Percentiles rank a stretch among this genome's conserved stretches.
These are phyloP conservation scores for Aspergillus sp. DNA, from an alignment of 2,329 filamentous ascomycete species.

Conservation along the genomic window DNA sequence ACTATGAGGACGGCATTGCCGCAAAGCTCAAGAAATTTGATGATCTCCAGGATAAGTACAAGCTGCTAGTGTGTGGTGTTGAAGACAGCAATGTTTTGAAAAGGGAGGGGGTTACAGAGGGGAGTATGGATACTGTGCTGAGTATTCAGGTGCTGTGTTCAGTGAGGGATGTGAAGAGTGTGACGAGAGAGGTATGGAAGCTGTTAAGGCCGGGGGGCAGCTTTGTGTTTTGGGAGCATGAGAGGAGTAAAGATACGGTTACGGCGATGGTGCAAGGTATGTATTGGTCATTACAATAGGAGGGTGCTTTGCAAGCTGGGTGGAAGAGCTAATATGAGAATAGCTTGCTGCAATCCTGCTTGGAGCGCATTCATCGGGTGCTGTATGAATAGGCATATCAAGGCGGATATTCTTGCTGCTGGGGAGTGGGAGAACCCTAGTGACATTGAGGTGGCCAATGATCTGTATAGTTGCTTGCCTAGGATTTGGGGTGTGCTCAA, in stretches of 20 bases:
- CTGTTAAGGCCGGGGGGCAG: slow-evolving; percentile 40
- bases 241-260: slow-evolving; percentile 10
- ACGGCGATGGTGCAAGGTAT: slow-evolving; percentile 26
- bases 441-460: slow-evolving; percentile 10
- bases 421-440: slow-evolving; percentile 15
- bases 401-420: slow-evolving; percentile 11
- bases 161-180: slow-evolving; percentile 17
- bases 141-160: slow-evolving; percentile 41
- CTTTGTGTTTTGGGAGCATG: slow-evolving; percentile 43
- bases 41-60: slow-evolving; percentile 30
- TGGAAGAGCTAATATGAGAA: slow-evolving; percentile 4
- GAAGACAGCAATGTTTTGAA: slow-evolving; percentile 34
- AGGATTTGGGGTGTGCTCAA: slow-evolving; percentile 16
- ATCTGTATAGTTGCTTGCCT: slow-evolving; percentile 10
- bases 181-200: slow-evolving; percentile 27
- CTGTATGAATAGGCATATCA: slow-evolving; percentile 10
- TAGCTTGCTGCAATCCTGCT: slow-evolving; percentile 13
- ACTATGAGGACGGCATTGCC: slow-evolving; percentile 24
- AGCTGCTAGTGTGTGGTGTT: slow-evolving; percentile 30
- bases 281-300: slow-evolving; percentile 25
- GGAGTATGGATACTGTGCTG: slow-evolving; percentile 33
- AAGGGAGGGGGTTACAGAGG: slow-evolving; percentile 26
- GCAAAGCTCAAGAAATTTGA: slow-evolving; percentile 20
- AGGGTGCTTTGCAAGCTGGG: not conserved
- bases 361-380: slow-evolving; percentile 16